Conservation (phyloP, 2,329 filamentous ascomycete genomes). For the Beauveria asiatica region DNA sequence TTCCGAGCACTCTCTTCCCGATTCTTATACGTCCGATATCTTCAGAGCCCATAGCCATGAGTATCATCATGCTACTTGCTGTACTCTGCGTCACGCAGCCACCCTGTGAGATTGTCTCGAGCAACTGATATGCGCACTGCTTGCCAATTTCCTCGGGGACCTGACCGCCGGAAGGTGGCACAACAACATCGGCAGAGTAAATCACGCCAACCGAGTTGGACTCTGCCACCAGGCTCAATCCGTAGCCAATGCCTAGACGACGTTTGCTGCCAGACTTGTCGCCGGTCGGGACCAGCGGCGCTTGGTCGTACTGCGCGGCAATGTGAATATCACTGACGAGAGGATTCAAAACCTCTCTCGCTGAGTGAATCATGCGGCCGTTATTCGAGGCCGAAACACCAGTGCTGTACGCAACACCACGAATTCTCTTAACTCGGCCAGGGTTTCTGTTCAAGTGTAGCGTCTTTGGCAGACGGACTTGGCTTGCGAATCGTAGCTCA, state of each 20-base stretch:
- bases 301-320: constrained; percentile 67
- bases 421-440: constrained; percentile 77
- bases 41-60: constrained; percentile 98
- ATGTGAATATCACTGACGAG: constrained; percentile 86
- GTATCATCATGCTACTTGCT: constrained; percentile 64
- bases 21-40: constrained; percentile 83
- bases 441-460: constrained; percentile 76
- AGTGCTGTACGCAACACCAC: constrained; percentile 88
- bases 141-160: constrained; percentile 87
- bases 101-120: constrained; percentile 74
- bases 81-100: constrained; percentile 72
- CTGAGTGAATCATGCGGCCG: constrained; percentile 86
- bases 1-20: constrained; percentile 72
- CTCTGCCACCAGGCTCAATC: constrained; percentile 83
- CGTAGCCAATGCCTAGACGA: constrained; percentile 81
- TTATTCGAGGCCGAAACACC: constrained; percentile 92
- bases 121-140: constrained; percentile 77
- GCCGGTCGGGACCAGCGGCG: constrained; percentile 45
- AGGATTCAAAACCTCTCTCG: constrained; percentile 77
- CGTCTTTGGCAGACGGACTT: constrained; percentile 88
- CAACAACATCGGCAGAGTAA: constrained; percentile 77
- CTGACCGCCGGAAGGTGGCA: constrained; percentile 68
- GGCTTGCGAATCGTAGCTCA: constrained; percentile 87
- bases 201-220: constrained; percentile 72
- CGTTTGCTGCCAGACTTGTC: constrained; percentile 48